Evolutionary conservation across 352 stramenopile genomes (phyloP).

Genomic region (Phytophthora agathidicida): DNA sequence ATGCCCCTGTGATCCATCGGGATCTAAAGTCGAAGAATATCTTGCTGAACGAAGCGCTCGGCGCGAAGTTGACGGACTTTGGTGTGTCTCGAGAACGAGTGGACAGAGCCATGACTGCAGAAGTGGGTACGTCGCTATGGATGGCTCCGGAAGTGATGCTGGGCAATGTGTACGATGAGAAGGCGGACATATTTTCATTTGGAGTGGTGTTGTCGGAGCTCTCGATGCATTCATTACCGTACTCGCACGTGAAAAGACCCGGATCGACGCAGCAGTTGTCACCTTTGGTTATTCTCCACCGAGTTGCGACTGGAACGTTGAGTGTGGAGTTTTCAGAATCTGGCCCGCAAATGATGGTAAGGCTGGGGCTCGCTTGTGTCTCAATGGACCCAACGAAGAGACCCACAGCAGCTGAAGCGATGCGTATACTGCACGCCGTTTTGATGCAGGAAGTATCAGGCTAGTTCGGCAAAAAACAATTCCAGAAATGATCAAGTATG

Average conservation of each 20-base stretch:
- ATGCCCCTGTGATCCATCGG: constrained; percentile 41
- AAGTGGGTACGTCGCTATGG: constrained; percentile 23
- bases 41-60: constrained; percentile 43
- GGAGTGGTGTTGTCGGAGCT: constrained; percentile 39
- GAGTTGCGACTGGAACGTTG: constrained; percentile 35
- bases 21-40: constrained; percentile 39
- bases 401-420: constrained; percentile 20
- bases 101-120: constrained; percentile 40
- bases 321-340: constrained; percentile 30
- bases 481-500: too few relatives aligned
- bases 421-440: constrained; percentile 5
- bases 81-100: constrained; percentile 43
- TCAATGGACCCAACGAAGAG: constrained; percentile 26
- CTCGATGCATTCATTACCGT: constrained; percentile 33
- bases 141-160: constrained; percentile 31
- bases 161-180: constrained; percentile 32
- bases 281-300: constrained; percentile 36
- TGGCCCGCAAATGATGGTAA: constrained; percentile 6
- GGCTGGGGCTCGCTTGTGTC: constrained; percentile 35
- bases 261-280: constrained; percentile 12
- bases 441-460: constrained; percentile 9
- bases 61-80: constrained; percentile 75
- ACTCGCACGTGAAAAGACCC: constrained; percentile 11
- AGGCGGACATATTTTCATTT: constrained; percentile 38
- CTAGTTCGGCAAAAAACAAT: neutral